These are phyloP conservation scores for Fragosphaeria purpurea DNA, from an alignment of 2,329 filamentous ascomycete species.

Conservation along the genomic window DNA sequence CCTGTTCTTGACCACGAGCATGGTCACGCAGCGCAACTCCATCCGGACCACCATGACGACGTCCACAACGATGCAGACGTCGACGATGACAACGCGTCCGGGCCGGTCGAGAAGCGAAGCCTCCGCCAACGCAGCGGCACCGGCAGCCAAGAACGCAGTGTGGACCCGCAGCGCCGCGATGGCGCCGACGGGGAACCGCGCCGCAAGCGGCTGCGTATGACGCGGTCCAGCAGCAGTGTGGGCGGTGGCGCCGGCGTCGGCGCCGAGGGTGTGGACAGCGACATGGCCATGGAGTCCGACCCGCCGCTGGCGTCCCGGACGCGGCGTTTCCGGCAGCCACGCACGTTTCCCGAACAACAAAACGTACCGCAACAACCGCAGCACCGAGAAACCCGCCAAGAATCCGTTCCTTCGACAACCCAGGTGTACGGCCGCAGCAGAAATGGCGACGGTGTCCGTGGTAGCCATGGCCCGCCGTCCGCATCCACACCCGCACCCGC, in stretches of 20 bases:
- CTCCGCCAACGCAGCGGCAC: too few relatives aligned
- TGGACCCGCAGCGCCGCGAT: not conserved
- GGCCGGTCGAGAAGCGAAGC: too few relatives aligned
- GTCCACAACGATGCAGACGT: not conserved
- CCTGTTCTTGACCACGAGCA: too few relatives aligned
- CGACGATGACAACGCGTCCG: not conserved
- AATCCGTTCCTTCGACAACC: too few relatives aligned
- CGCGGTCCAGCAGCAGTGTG: too few relatives aligned
- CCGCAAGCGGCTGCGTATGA: conserved; percentile 4
- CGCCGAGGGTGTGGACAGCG: not conserved
- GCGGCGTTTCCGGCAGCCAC: not conserved
- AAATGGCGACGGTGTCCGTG: too few relatives aligned
- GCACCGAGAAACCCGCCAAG: too few relatives aligned
- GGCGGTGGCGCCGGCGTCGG: not conserved
- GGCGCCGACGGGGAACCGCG: not conserved
- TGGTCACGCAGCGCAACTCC: too few relatives aligned
- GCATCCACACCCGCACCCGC: too few relatives aligned
- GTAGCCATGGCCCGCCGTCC: too few relatives aligned
- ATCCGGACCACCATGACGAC: not conserved
- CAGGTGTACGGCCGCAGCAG: too few relatives aligned
- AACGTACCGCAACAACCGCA: too few relatives aligned
- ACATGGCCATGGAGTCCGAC: conserved; percentile 1
- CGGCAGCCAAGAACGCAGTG: not conserved
- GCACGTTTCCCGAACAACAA: not conserved
- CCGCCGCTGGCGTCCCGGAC: not conserved